Evolutionary conservation across 768 basidiomycete genomes (phyloP).

Genomic region (Boletus rex-veris): DNA sequence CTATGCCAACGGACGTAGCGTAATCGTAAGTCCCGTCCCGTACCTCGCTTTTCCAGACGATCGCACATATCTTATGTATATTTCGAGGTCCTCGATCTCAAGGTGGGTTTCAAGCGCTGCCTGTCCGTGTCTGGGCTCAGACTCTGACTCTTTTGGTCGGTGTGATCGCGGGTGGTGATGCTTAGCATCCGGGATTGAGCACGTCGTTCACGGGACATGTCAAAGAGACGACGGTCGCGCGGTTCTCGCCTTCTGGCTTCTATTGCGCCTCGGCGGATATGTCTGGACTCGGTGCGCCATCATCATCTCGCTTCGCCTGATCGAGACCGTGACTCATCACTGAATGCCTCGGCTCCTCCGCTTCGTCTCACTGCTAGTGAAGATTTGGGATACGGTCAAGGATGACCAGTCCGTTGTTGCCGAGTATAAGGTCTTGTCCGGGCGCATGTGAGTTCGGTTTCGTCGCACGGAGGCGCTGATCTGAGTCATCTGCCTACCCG

Average conservation of each 20-base stretch:
- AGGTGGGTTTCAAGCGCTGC: conserved; percentile 43
- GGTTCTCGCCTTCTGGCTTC: conserved; percentile 89
- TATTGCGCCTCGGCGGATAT: conserved; percentile 92
- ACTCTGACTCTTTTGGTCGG: neutral
- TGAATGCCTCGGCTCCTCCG: neutral
- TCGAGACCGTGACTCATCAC: neutral
- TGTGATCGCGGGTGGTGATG: neutral
- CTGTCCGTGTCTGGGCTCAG: neutral
- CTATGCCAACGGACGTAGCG: conserved; percentile 79
- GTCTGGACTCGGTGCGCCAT: conserved; percentile 65
- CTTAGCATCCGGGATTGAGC: conserved; percentile 62
- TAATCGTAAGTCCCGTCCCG: conserved; percentile 63
- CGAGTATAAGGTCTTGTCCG: conserved; percentile 73
- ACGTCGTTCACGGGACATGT: conserved; percentile 76
- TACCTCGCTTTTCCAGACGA: neutral
- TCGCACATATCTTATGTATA: neutral
- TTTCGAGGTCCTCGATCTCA: conserved; percentile 74
- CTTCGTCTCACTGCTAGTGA: conserved; percentile 44
- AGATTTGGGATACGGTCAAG: conserved; percentile 91
- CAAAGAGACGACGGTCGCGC: conserved; percentile 82
- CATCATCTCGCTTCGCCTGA: neutral
- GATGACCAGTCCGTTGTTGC: conserved; percentile 80
- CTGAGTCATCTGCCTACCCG: neutral
- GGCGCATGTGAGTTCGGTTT: conserved; percentile 52
- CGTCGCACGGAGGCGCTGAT: neutral